Conservation (phyloP, 108 stramenopile species). For the Tribonema minus region DNA sequence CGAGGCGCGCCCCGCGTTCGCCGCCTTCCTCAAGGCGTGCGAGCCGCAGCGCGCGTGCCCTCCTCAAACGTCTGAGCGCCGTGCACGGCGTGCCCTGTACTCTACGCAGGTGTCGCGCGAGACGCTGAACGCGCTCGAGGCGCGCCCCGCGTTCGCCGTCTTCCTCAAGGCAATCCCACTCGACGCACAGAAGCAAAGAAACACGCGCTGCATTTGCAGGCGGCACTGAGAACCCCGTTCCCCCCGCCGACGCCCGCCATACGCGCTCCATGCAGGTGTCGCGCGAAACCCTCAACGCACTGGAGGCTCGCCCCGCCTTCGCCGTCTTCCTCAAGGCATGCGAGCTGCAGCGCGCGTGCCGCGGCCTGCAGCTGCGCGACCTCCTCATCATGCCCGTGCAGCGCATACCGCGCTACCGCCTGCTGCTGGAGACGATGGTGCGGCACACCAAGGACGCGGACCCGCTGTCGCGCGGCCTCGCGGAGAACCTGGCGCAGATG, state of each 20-base stretch:
- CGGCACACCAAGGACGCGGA: constrained; percentile 20
- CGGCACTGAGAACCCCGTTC: too few relatives aligned
- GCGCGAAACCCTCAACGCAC: too few relatives aligned
- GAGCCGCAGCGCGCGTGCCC: constrained; percentile 32
- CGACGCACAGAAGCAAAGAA: too few relatives aligned
- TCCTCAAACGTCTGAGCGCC: too few relatives aligned
- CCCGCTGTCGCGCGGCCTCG: constrained; percentile 1
- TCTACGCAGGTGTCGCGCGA: too few relatives aligned
- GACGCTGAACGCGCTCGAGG: too few relatives aligned
- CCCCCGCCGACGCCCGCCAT: too few relatives aligned
- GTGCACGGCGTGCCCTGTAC: too few relatives aligned
- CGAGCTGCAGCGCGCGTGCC: constrained; percentile 16
- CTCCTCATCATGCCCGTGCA: constrained; percentile 51
- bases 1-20: background rate
- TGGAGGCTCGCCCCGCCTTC: too few relatives aligned
- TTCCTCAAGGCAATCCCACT: constrained; percentile 42
- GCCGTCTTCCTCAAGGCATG: too few relatives aligned
- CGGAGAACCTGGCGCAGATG: constrained; percentile 20
- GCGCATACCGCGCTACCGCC: constrained; percentile 51
- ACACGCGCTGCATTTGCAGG: constrained; percentile 30
- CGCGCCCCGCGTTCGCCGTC: background rate
- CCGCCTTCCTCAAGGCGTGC: constrained; percentile 37
- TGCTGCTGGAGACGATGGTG: constrained; percentile 45
- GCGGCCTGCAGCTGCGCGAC: constrained; percentile 26
- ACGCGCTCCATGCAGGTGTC: too few relatives aligned